Conservation (phyloP, 2,329 filamentous ascomycete species). For the Huntiella decipiens region DNA sequence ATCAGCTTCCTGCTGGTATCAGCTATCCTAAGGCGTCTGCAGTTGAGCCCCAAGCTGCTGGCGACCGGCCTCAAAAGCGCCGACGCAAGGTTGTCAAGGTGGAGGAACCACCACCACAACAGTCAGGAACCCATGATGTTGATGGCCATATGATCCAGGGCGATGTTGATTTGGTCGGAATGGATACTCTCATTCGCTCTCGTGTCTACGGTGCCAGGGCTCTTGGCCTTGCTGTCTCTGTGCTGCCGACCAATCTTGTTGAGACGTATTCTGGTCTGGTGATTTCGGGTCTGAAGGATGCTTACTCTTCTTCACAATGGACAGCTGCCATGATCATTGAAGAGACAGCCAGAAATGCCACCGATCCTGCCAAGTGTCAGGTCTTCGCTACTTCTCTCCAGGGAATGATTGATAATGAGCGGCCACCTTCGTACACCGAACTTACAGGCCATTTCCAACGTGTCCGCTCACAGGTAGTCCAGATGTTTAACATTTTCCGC, state of each 20-base stretch:
- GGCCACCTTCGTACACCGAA: conserved; percentile 70
- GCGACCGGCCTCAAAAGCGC: conserved; percentile 51
- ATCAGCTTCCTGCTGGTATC: conserved; percentile 30
- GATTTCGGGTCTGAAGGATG: conserved; percentile 46
- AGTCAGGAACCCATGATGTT: conserved; percentile 67
- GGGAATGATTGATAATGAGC: conserved; percentile 60
- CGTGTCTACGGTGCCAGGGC: conserved; percentile 75
- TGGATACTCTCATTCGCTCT: conserved; percentile 73
- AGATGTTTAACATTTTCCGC: conserved; percentile 76
- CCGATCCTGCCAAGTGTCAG: conserved; percentile 29
- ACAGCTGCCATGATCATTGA: conserved; percentile 69
- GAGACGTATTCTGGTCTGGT: conserved; percentile 26
- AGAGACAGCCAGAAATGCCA: conserved; percentile 53
- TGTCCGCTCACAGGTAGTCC: conserved; percentile 76
- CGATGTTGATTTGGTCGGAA: conserved; percentile 82
- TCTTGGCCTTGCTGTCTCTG: conserved; percentile 64
- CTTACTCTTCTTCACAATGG: conserved; percentile 72
- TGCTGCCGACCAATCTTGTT: conserved; percentile 54
- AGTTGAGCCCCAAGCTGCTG: conserved; percentile 29
- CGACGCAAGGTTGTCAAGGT: conserved; percentile 70
- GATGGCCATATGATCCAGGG: conserved; percentile 97
- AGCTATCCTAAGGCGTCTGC: conserved; percentile 16
- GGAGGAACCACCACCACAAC: conserved; percentile 37
- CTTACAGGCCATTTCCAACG: conserved; percentile 79
- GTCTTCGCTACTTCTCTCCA: conserved; percentile 46